These are phyloP conservation scores for Phytophthora lateralis DNA, from an alignment of 352 stramenopile species.

Conservation along the genomic window DNA sequence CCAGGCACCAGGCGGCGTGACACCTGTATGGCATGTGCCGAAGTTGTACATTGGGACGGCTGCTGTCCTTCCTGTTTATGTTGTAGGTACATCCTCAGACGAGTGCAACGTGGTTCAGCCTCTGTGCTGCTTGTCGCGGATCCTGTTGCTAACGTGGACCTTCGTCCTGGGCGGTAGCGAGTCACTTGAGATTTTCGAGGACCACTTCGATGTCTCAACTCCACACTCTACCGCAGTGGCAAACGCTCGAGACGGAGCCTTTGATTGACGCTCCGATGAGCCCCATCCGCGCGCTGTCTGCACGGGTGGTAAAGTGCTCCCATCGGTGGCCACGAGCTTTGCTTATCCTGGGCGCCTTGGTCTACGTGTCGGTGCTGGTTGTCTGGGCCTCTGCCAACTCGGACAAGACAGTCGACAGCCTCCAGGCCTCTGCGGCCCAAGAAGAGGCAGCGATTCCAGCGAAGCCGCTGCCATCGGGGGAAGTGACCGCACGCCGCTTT, in stretches of 20 bases:
- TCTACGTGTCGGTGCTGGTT: conserved; percentile 24
- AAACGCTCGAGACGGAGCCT: conserved; percentile 13
- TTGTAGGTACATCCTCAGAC: conserved; percentile 22
- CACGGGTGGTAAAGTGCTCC: conserved; percentile 5
- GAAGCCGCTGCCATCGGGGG: conserved; percentile 9
- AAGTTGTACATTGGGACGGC: neutral
- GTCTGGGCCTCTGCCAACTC: conserved; percentile 19
- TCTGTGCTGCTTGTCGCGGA: conserved; percentile 20
- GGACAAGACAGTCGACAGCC: conserved; percentile 1
- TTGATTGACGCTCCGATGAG: conserved; percentile 11
- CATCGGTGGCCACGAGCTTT: conserved; percentile 19
- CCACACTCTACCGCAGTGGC: neutral
- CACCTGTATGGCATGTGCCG: neutral
- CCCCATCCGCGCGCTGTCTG: conserved; percentile 4
- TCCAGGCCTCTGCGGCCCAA: neutral
- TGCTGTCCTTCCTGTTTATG: conserved; percentile 14
- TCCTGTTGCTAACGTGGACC: conserved; percentile 7
- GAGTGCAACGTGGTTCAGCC: conserved; percentile 2
- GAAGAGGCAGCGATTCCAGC: conserved; percentile 1
- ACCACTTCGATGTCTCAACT: neutral
- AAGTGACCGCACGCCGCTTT: conserved; percentile 13
- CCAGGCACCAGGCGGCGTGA: too few species aligned
- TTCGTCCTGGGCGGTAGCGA: conserved; percentile 11
- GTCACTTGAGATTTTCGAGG: conserved; percentile 18
- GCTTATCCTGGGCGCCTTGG: conserved; percentile 3